Conservation (phyloP, 345 rosid species). For the Reutealis trisperma region DNA sequence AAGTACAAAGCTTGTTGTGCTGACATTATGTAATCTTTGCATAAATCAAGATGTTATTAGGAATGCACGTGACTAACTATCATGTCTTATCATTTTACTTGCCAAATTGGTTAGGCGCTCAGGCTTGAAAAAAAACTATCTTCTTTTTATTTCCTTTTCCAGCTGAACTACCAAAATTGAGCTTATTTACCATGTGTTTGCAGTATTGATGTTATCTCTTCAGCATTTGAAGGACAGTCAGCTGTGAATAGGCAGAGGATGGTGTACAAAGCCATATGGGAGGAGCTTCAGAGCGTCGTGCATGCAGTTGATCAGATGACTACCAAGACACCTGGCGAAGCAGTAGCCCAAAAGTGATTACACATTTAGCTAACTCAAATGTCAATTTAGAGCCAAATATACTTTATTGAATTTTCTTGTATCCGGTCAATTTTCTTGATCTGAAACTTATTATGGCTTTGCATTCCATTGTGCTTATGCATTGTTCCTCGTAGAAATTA, state of each 20-base stretch:
- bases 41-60: background rate
- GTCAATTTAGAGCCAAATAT: background rate
- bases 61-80: background rate
- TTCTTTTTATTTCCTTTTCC: background rate
- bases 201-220: conserved; percentile 83
- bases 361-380: background rate
- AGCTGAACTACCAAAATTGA: background rate
- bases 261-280: conserved; percentile 99
- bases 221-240: conserved; percentile 81
- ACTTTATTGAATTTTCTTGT: background rate
- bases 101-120: background rate
- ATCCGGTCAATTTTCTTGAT: background rate
- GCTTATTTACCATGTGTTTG: conserved; percentile 14
- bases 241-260: conserved; percentile 93
- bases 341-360: conserved; percentile 41
- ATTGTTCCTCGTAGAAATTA: background rate
- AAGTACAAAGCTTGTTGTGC: background rate
- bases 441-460: background rate
- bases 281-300: conserved; percentile 91
- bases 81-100: background rate
- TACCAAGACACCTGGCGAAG: conserved; percentile 79
- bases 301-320: conserved; percentile 98
- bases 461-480: background rate
- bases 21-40: background rate
- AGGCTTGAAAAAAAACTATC: background rate